Evolutionary conservation across 208 protist genomes (phyloP), one percentile per base, ranked within the genome.

Genomic region (Wallacemonas rigidus): DNA sequence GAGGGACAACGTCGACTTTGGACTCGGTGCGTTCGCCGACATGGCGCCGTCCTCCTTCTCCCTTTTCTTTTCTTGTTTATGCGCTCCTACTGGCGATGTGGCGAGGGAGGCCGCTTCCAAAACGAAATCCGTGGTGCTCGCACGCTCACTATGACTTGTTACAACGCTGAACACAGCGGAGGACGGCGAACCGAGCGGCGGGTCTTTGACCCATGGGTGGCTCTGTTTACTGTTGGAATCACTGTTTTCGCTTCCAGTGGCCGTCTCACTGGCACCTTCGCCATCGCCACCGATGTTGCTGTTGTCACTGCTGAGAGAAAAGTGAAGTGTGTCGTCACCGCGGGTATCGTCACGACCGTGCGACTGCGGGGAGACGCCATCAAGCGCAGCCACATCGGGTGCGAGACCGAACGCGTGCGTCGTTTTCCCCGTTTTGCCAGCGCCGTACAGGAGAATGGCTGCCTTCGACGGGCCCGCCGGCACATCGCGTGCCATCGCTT

Each of bases 381-480:
- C 36, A 6, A 38, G 36, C 7, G 56, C 8, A 4, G 6, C 15
- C 51, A n/a, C 15, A 43, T 8, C 26, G 8, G 56, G 56, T 6
- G 56, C 36, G 4, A 65, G 60, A 7, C 84, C 84, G 71, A 85
- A 81, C 53, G 91, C 69, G 17, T 83, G 89, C 76, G 81, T 89
- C 8, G 86, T 91, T 65, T 94, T 92, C 39, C 86, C 89, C 1
- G 84, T 70, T 3, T 85, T 86, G n/a, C 82, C 82, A 65, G 91
- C 84, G 2, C 89, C 89, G 72, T 91, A 92, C 57, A 69, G 74
- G 41, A 94, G 61, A 1, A 91, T 53, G 2, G 86, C 89, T 1
- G 51, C 67, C 26, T 26, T 26, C 26, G 26, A 26, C 26, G 26
- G 26, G 26, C 26, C 26, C 26, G 26, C 26, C 26, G 26, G 26